phyloP scores from a whole-genome alignment of 2,329 filamentous ascomycete species.

The Diaporthe destruens region DNA sequence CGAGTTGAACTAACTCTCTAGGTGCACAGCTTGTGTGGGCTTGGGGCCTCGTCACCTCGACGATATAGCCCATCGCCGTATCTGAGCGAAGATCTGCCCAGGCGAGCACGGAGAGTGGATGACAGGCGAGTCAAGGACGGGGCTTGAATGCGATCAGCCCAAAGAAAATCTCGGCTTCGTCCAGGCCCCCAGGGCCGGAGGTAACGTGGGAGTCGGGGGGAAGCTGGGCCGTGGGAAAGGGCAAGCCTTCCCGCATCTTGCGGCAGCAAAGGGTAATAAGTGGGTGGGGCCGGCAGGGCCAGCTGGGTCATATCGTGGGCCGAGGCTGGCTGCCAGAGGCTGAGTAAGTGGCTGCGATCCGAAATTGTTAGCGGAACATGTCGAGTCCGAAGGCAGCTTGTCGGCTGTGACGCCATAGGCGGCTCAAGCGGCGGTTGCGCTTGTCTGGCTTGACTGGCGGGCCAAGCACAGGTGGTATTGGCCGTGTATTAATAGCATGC shows the following conservation, averaged over 20 bases:
- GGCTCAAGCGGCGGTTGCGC: slow-evolving; percentile 30
- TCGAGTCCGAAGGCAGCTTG: slow-evolving; percentile 13
- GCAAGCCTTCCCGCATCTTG: slow-evolving; percentile 31
- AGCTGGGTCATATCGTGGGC: slow-evolving; percentile 5
- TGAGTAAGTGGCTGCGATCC: slow-evolving; percentile 23
- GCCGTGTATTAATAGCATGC: slow-evolving; percentile 33
- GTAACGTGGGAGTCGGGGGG: slow-evolving; percentile 24
- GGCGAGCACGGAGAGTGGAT: slow-evolving; percentile 27
- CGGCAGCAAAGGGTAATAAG: slow-evolving; percentile 25
- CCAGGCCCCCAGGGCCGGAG: slow-evolving; percentile 28
- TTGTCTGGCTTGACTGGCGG: slow-evolving; percentile 36
- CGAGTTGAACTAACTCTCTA: not conserved
- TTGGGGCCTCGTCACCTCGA: not conserved
- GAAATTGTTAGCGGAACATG: slow-evolving; percentile 36
- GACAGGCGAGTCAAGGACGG: slow-evolving; percentile 25
- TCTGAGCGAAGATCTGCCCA: slow-evolving; percentile 24
- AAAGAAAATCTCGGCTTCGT: slow-evolving; percentile 32
- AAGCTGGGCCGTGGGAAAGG: slow-evolving; percentile 17
- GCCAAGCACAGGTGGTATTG: slow-evolving; percentile 8
- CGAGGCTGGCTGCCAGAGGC: slow-evolving; percentile 15
- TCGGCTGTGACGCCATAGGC: slow-evolving; percentile 22
- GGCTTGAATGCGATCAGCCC: slow-evolving; percentile 32
- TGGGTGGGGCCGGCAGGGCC: slow-evolving; percentile 11
- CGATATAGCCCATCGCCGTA: slow-evolving; percentile 10
- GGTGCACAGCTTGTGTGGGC: slow-evolving; percentile 8